Evolutionary conservation across 129 eudicot genomes (phyloP), one percentile per base, ranked within the genome.

Genomic region (Flaveria ramosissima): DNA sequence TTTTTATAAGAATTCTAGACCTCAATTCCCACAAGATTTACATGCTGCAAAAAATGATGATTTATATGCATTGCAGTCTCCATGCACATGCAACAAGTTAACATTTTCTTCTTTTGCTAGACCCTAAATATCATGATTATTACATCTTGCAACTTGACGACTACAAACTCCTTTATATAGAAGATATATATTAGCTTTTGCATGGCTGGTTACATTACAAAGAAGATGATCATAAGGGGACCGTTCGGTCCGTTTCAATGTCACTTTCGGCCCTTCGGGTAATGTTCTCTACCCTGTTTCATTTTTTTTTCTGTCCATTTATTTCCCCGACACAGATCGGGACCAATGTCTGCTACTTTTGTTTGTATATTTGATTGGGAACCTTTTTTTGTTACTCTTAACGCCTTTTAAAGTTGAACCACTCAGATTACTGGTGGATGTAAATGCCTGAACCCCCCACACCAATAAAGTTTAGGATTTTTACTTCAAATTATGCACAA

Each of bases 281-380:
- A 4, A 71, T 80, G 81, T 72, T 79, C 61, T 76, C 79, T 77
- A 15, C 23, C 45, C 69, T 43, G 68, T 70, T 52, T 64, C 68
- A 76, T 71, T 79, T 72, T 66, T 66, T 23, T 65, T 83, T 56
- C 65, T 79, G 85, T 82, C 88, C 78, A 70, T 80, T 65, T 82
- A 78, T 78, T 85, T 84, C 42, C 75, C 81, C 84, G 88, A 92
- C 92, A 87, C n/a, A 20, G 13, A 64, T 75, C 79, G 91, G 95
- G 92, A 88, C 97, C 92, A 73, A 20, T 92, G 96, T 85, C 89
- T 78, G 83, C 84, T 85, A 74, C 45, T 85, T 89, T 87, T 77
- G 88, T 78, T 85, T 81, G 77, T 82, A 83, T 80, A 57, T 73
- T 72, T 83, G 79, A 82, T 80, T 64, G 63, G 36, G 16, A 82